Conservation (phyloP, 73 alveolate genomes). For the Effrenium voratum region DNA sequence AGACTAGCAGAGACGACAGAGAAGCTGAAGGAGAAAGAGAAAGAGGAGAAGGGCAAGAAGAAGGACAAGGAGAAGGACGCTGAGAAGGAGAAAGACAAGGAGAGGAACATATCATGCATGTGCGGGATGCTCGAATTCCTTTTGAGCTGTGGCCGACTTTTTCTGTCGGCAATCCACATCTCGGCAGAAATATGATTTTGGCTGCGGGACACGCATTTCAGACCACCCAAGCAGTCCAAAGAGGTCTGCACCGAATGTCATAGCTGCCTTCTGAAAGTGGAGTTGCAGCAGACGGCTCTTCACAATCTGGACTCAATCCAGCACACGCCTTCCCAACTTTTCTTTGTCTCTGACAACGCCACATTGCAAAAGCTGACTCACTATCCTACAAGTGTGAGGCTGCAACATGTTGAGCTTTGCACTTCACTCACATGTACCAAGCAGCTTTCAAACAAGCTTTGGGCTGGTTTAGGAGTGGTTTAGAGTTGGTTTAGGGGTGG, state of each 20-base stretch:
- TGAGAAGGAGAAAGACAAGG: constrained; percentile 57
- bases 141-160: not conserved
- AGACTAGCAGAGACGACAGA: constrained; percentile 61
- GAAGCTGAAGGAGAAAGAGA: constrained; percentile 76
- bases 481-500: too few relatives aligned
- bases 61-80: constrained; percentile 59
- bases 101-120: not conserved
- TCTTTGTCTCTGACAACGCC: too few relatives aligned
- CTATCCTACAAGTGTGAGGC: too few relatives aligned
- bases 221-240: not conserved
- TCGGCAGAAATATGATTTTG: not conserved
- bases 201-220: not conserved
- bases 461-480: too few relatives aligned
- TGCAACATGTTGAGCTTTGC: too few relatives aligned
- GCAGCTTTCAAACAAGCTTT: too few relatives aligned
- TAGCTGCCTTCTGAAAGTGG: not conserved
- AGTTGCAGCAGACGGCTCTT: not conserved
- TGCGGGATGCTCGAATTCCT: not conserved
- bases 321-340: too few relatives aligned
- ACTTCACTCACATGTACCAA: too few relatives aligned
- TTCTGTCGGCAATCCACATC: not conserved
- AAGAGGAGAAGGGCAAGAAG: constrained; percentile 51
- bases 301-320: too few relatives aligned
- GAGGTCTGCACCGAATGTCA: not conserved
- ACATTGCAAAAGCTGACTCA: too few relatives aligned